Percentiles rank a stretch among this genome's conserved stretches.
These are phyloP conservation scores for Ceratorhiza oryzae-sativae DNA, from an alignment of 1,284 basidiomycete species.

Conservation along the genomic window DNA sequence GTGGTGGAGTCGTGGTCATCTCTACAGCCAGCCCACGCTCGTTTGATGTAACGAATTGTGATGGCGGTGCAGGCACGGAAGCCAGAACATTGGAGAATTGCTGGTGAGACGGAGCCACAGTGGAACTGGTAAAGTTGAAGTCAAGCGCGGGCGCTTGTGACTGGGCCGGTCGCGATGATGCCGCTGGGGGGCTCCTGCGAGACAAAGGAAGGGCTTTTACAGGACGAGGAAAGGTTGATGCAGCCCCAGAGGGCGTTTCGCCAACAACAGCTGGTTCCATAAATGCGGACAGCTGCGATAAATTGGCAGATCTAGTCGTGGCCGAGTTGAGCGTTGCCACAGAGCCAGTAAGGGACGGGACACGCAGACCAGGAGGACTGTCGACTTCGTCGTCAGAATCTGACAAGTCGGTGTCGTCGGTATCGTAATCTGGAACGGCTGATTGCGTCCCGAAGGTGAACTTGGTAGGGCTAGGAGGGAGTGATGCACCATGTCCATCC, in stretches of 20 bases:
- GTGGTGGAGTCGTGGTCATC: background rate
- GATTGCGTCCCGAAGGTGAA: background rate
- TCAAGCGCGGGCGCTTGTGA: background rate
- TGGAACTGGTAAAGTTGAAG: background rate
- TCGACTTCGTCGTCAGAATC: conserved; percentile 9
- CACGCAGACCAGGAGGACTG: conserved; percentile 4
- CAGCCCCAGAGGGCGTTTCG: background rate
- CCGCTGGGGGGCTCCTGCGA: background rate
- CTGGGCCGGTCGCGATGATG: background rate
- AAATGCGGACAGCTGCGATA: background rate
- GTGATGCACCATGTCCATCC: background rate
- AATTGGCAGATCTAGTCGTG: background rate
- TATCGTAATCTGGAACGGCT: background rate
- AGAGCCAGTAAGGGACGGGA: conserved; percentile 17
- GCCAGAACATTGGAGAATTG: background rate
- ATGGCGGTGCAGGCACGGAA: background rate
- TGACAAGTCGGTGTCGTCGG: conserved; percentile 19
- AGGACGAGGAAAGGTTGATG: background rate
- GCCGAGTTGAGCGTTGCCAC: conserved; percentile 1
- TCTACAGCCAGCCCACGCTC: conserved; percentile 22
- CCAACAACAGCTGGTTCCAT: background rate
- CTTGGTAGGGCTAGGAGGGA: conserved; percentile 26
- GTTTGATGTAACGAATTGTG: conserved; percentile 21
- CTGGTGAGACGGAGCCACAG: background rate
- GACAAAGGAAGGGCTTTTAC: conserved; percentile 12